Evolutionary conservation across 331 rosid species (phyloP), one percentile per base, ranked within the genome.

Genomic region (Quercus phellos): DNA sequence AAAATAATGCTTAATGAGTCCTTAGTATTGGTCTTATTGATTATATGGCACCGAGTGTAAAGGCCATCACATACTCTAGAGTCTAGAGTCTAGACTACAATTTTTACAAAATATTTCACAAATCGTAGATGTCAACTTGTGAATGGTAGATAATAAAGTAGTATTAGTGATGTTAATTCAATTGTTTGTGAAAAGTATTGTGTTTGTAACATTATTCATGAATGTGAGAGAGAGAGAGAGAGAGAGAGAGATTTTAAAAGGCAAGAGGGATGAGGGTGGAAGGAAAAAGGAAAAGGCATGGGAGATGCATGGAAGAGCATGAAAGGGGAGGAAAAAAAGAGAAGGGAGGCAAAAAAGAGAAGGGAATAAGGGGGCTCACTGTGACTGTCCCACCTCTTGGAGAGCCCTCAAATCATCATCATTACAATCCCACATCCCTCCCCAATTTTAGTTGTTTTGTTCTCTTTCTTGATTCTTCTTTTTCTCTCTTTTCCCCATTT

Each of bases 331-430:
- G 63, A 55, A 60, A 43, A 63, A 66, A 50, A 70, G 83, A 58
- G 77, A 68, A 55, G 54, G 75, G 79, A 82, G 24, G 24, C 63
- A 60, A 43, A 63, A 66, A 50, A 70, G 83, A 58, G 77, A 68
- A 55, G 54, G 75, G 79, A 82, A 53, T 72, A 70, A 13, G 71
- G 69, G 64, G 34, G 14, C 11, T 38, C 3, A 38, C 46, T 38
- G 46, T 55, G 53, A 16, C 54, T 81, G 94, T 58, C 94, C 94
- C 92, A 86, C 94, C 54, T 77, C 66, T 72, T 13, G 75, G 74
- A 76, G 59, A 69, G 71, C 81, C 71, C 82, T 85, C 73, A 78
- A 77, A 71, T 16, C 80, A 80, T 83, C 77, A 89, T 87, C 90
- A 90, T 90, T 83, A 80, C 81, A 27, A 5, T 66, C 84, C 58